A percentile compares a stretch with the other conserved stretches of the same genome.
phyloP scores from a whole-genome alignment of 495 filamentous ascomycete genomes.

The Tuber umbilicatum region DNA sequence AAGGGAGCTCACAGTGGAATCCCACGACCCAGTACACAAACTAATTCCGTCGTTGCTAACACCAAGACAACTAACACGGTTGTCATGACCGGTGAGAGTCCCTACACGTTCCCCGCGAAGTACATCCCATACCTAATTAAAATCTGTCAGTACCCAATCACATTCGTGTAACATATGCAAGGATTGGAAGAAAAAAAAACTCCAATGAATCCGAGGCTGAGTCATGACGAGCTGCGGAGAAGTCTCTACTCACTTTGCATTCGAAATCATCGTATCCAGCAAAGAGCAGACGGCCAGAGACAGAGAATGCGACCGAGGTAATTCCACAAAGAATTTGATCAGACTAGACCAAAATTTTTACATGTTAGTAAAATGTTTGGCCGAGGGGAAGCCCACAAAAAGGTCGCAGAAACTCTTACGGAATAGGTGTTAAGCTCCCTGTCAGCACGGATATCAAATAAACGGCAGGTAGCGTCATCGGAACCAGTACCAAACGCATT shows the following conservation, averaged over 20 bases:
- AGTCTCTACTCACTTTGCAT: slow-evolving; percentile 74
- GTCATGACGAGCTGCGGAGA: neutral
- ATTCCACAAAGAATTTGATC: slow-evolving; percentile 97
- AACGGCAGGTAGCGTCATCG: slow-evolving; percentile 92
- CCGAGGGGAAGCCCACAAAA: slow-evolving; percentile 15
- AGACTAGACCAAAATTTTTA: slow-evolving; percentile 53
- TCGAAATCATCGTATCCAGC: slow-evolving; percentile 99
- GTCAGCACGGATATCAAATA: slow-evolving; percentile 97
- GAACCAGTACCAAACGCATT: slow-evolving; percentile 98
- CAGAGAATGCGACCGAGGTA: slow-evolving; percentile 95
- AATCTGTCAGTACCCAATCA: slow-evolving; percentile 17
- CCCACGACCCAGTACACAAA: slow-evolving; percentile 98
- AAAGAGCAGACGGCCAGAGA: slow-evolving; percentile 90
- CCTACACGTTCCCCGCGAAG: slow-evolving; percentile 95
- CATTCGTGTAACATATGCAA: slow-evolving; percentile 22
- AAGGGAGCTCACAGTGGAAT: slow-evolving; percentile 74
- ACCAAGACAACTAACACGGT: slow-evolving; percentile 94
- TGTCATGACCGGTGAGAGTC: slow-evolving; percentile 92
- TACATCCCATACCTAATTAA: slow-evolving; percentile 84
- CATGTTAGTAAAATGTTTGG: slow-evolving; percentile 4
- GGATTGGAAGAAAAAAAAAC: slow-evolving; percentile 6
- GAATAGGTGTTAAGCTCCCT: slow-evolving; percentile 94
- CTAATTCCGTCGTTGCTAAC: slow-evolving; percentile 99
- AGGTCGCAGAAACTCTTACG: slow-evolving; percentile 51
- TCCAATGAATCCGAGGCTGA: neutral